Percentiles rank a stretch among this genome's conserved stretches.
Conservation (phyloP, 2,329 filamentous ascomycete species). For the Arthrobotrys entomopaga region DNA sequence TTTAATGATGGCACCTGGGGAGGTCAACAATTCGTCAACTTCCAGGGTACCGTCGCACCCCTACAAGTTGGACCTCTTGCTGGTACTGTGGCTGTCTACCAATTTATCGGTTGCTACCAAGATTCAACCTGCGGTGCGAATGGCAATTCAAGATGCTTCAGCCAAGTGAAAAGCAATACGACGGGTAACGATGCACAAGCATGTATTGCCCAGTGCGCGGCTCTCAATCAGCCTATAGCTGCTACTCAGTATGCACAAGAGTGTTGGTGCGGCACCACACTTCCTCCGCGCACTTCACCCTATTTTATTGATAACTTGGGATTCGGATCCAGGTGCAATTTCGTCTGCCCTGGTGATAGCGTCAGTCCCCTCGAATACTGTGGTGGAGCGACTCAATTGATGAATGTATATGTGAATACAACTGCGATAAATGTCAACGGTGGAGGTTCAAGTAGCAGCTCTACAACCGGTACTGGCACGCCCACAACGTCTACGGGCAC, state of each 20-base stretch:
- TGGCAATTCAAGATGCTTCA: slow-evolving; percentile 68
- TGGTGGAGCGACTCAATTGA: slow-evolving; percentile 65
- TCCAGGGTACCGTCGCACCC: slow-evolving; percentile 66
- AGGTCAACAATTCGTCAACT: slow-evolving; percentile 68
- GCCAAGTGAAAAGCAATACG: slow-evolving; percentile 63
- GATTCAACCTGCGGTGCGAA: slow-evolving; percentile 68
- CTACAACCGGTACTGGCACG: slow-evolving; percentile 13
- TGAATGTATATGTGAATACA: slow-evolving; percentile 31
- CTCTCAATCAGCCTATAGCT: slow-evolving; percentile 63
- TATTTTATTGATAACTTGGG: slow-evolving; percentile 39
- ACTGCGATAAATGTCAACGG: slow-evolving; percentile 56
- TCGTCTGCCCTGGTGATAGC: slow-evolving; percentile 59
- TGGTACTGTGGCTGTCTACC: slow-evolving; percentile 63
- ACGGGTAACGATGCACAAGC: slow-evolving; percentile 63
- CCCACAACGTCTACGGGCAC: slow-evolving; percentile 11
- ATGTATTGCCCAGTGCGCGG: slow-evolving; percentile 65
- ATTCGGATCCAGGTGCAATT: slow-evolving; percentile 62
- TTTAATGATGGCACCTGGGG: slow-evolving; percentile 67
- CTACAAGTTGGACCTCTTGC: slow-evolving; percentile 66
- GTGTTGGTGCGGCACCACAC: slow-evolving; percentile 67
- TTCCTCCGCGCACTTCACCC: slow-evolving; percentile 60
- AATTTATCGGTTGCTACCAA: slow-evolving; percentile 63
- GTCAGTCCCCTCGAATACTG: slow-evolving; percentile 67
- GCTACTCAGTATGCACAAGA: slow-evolving; percentile 65
- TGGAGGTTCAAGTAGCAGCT: slow-evolving; percentile 60